phyloP scores from a whole-genome alignment of 768 basidiomycete genomes.

The Tubosaeta brunneosetosa region DNA sequence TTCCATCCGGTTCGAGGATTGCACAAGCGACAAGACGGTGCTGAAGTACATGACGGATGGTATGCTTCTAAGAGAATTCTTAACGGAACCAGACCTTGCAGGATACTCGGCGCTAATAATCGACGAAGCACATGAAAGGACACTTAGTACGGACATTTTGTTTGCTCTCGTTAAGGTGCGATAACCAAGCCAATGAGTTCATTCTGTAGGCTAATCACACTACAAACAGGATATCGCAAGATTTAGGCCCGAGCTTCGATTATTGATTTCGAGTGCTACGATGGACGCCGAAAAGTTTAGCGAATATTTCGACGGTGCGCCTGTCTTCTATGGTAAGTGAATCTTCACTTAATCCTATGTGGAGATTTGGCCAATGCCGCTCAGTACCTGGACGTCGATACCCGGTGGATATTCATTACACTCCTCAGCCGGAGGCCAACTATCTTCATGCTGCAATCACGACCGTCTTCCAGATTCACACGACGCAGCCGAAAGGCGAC shows the following conservation, averaged over 20 bases:
- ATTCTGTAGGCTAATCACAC: slow-evolving; percentile 21
- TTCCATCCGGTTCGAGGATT: slow-evolving; percentile 98
- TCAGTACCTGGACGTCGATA: slow-evolving; percentile 94
- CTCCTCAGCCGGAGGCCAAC: slow-evolving; percentile 98
- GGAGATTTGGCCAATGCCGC: slow-evolving; percentile 4
- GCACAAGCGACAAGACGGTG: slow-evolving; percentile 97
- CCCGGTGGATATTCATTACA: slow-evolving; percentile 98
- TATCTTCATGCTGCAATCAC: slow-evolving; percentile 98
- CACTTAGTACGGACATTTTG: slow-evolving; percentile 95
- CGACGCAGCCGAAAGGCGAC: slow-evolving; percentile 96
- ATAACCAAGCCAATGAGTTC: slow-evolving; percentile 17
- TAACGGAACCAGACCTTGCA: slow-evolving; percentile 95
- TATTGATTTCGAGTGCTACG: slow-evolving; percentile 95
- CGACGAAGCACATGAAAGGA: slow-evolving; percentile 98
- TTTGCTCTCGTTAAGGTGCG: slow-evolving; percentile 98
- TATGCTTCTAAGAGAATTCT: slow-evolving; percentile 94
- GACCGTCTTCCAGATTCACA: slow-evolving; percentile 98
- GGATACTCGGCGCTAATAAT: slow-evolving; percentile 95
- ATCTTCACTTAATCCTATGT: not conserved
- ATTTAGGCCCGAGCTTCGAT: slow-evolving; percentile 88
- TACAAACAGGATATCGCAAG: slow-evolving; percentile 82
- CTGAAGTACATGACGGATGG: slow-evolving; percentile 99
- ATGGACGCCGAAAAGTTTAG: slow-evolving; percentile 98
- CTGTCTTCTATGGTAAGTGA: slow-evolving; percentile 81
- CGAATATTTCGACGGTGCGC: slow-evolving; percentile 94